Evolutionary conservation across 345 rosid species (phyloP).

Genomic region (Gossypium stocksii): DNA sequence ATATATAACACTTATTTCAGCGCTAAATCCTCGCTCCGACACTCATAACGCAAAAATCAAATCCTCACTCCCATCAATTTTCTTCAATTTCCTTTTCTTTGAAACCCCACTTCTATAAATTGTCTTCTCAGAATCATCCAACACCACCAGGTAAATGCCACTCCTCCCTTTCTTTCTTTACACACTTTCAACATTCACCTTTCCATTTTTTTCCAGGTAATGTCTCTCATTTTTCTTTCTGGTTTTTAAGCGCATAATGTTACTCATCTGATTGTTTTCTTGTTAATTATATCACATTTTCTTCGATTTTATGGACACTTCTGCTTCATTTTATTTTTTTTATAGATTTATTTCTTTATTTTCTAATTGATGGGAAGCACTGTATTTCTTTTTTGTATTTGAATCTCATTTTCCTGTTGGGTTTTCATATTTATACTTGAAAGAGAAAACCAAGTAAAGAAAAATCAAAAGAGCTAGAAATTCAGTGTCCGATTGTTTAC

Average conservation of each 20-base stretch:
- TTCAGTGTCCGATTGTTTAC: not conserved
- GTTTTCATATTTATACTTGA: not conserved
- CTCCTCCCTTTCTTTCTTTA: not conserved
- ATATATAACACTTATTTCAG: not conserved
- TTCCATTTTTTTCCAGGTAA: not conserved
- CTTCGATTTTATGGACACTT: not conserved
- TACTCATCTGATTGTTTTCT: not conserved
- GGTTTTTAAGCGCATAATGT: not conserved
- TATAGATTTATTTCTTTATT: not conserved
- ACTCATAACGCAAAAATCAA: not conserved
- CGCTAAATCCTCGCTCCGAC: constrained; percentile 9
- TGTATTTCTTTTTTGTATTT: not conserved
- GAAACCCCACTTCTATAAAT: not conserved
- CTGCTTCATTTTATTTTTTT: not conserved
- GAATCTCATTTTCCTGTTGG: not conserved
- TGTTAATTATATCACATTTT: not conserved
- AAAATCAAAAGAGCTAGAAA: too few species aligned
- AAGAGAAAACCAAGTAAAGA: too few species aligned
- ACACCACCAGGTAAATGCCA: not conserved
- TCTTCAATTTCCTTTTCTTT: not conserved
- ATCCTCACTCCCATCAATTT: not conserved
- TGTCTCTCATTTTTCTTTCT: not conserved
- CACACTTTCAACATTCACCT: not conserved
- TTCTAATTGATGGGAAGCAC: not conserved
- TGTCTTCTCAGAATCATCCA: not conserved